Evolutionary conservation across 108 stramenopile species (phyloP).

Genomic region (Pseudonitzschia multistriata): DNA sequence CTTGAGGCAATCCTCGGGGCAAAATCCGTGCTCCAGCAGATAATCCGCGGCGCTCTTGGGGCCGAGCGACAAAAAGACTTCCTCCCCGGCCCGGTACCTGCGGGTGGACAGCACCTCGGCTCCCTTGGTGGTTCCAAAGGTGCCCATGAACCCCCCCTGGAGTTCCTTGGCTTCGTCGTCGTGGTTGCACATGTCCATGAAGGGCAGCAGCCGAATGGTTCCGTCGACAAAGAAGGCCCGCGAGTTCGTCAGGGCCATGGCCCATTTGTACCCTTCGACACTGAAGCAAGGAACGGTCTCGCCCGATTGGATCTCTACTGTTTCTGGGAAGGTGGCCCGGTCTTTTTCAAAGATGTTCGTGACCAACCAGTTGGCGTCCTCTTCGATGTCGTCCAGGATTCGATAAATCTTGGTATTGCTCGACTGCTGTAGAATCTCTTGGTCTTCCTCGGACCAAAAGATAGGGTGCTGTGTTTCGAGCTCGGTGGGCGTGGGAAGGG

Average conservation of each 20-base stretch:
- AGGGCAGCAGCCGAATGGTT: constrained; percentile 70
- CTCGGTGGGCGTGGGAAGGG: constrained; percentile 63
- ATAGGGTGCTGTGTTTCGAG: constrained; percentile 57
- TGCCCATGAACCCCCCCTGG: constrained; percentile 56
- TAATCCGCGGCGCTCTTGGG: constrained; percentile 91
- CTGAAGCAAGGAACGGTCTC: constrained; percentile 64
- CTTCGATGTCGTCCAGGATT: constrained; percentile 78
- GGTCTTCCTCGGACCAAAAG: constrained; percentile 76
- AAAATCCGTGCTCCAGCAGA: constrained; percentile 89
- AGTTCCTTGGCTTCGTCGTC: constrained; percentile 63
- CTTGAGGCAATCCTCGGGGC: constrained; percentile 55
- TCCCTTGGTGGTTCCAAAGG: constrained; percentile 71
- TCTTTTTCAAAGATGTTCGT: constrained; percentile 61
- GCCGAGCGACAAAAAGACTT: constrained; percentile 80
- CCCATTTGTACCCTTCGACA: constrained; percentile 76
- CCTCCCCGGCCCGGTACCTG: constrained; percentile 52
- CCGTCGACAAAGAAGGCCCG: constrained; percentile 88
- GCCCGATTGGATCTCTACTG: constrained; percentile 29
- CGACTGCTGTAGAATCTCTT: constrained; percentile 75
- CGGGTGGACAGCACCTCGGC: constrained; percentile 48
- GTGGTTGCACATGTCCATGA: constrained; percentile 87
- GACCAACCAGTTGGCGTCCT: constrained; percentile 73
- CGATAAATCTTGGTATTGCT: constrained; percentile 80
- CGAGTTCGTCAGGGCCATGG: constrained; percentile 72
- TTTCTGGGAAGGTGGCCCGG: constrained; percentile 57